These are phyloP conservation scores for Tylopilus plumbeoviolaceoides DNA, from an alignment of 768 basidiomycete species.

Conservation along the genomic window DNA sequence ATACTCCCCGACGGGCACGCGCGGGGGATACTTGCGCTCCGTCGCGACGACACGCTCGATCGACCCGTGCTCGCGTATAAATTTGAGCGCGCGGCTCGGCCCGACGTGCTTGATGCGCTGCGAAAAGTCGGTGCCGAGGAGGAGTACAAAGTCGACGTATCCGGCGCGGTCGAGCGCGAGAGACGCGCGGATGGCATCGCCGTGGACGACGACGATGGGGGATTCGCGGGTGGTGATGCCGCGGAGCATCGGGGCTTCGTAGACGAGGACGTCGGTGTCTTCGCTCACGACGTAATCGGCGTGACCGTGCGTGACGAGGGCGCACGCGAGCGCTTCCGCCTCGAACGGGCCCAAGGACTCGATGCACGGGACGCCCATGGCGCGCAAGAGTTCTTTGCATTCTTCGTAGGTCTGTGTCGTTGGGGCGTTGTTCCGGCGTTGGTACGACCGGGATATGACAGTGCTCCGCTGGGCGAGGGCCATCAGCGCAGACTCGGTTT, in stretches of 20 bases:
- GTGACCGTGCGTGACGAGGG: slow-evolving; percentile 65
- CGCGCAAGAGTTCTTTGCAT: slow-evolving; percentile 59
- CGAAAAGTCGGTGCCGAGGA: slow-evolving; percentile 90
- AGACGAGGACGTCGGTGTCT: slow-evolving; percentile 83
- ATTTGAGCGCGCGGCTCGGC: slow-evolving; percentile 69
- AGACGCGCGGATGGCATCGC: slow-evolving; percentile 52
- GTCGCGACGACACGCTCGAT: slow-evolving; percentile 67
- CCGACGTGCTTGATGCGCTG: slow-evolving; percentile 81
- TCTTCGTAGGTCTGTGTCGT: slow-evolving; percentile 65
- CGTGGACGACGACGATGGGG: slow-evolving; percentile 63
- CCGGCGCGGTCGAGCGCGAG: slow-evolving; percentile 53
- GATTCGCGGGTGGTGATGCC: slow-evolving; percentile 60
- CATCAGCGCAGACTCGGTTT: slow-evolving; percentile 23
- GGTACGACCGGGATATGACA: slow-evolving; percentile 60
- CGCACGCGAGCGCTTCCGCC: slow-evolving; percentile 81
- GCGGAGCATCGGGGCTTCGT: slow-evolving; percentile 78
- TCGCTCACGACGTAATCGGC: slow-evolving; percentile 91
- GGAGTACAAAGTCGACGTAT: slow-evolving; percentile 81
- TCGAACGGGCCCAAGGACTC: slow-evolving; percentile 68
- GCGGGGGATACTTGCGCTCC: slow-evolving; percentile 50
- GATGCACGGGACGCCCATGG: slow-evolving; percentile 82
- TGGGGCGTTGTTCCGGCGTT: slow-evolving; percentile 58
- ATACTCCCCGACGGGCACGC: slow-evolving; percentile 47
- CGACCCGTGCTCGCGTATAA: slow-evolving; percentile 64
- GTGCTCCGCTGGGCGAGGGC: slow-evolving; percentile 49